Base-by-base conservation (phyloP, 106 monocot species). In the Dendrobium nobile region DNA sequence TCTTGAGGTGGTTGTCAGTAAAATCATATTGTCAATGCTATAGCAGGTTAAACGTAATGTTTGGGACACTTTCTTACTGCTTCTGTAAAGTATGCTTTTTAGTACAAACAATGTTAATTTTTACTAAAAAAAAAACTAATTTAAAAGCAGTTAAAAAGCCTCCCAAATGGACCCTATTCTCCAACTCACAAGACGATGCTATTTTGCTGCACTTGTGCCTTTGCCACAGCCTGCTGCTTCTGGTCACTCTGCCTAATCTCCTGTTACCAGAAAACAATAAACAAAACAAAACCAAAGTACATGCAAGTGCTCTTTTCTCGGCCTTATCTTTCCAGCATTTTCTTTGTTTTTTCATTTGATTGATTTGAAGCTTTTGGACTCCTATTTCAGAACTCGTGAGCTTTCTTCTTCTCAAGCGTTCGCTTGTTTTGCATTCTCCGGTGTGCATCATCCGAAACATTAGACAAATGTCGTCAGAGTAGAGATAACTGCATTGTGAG, bases 391-490 rank as follows among this genome's bases (percentile, higher is more conserved):
- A n/a, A 83, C 43, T 86, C 89, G 77, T 86, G 82, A 16, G 84
- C 89, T 81, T 87, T 89, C 79, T 87, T 87, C 78, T 61, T 87
- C 79, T 90, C 79, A 22, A 90, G n/a, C n/a, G 76, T 80, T 90
- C 90, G 82, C 82, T 68, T 89, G 84, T n/a, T 78, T 89, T 89
- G 80, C 89, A 58, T 89, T 89, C 80, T 89, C 89, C 80, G 81
- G 72, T 89, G 89, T 20, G 89, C 89, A n/a, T 51, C 79, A n/a
- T 75, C 65, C 76, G 73, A 81, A 90, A 85, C 78, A 87, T 68
- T 19, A 37, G 9, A 87, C 87, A 77, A 90, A 87, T 37, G 87
- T 90, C 43, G 79, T 28, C 16, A 90, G 61, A 8, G 87, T 85
- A 16, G 85, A 59, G 24, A 90, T 79, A 74, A 87, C 85, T 90